phyloP scores from a whole-genome alignment of 2,329 filamentous ascomycete genomes.

The Tolypocladium inflatum region DNA sequence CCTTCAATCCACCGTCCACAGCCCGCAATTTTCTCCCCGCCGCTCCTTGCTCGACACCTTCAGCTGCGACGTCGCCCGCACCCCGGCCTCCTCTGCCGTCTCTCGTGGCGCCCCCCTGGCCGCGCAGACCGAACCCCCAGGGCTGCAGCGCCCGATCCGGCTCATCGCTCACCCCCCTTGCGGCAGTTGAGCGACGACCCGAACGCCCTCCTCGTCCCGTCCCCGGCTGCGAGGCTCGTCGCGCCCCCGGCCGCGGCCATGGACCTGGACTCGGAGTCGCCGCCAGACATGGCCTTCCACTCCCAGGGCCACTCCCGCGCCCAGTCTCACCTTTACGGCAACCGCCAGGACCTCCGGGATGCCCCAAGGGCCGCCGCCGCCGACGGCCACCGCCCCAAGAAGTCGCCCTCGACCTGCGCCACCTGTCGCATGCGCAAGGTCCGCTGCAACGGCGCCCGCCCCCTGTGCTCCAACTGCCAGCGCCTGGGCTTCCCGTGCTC shows the following conservation, averaged over 20 bases:
- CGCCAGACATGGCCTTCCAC: not conserved
- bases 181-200: not conserved
- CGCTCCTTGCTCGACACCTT: not conserved
- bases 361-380: not conserved
- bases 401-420: slow-evolving; percentile 37
- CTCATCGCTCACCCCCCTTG: not conserved
- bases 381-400: not conserved
- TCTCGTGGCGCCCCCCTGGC: not conserved
- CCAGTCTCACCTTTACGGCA: not conserved
- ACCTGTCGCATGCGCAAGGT: slow-evolving; percentile 48
- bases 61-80: not conserved
- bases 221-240: not conserved
- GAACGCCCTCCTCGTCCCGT: not conserved
- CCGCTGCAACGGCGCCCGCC: slow-evolving; percentile 44
- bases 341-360: not conserved
- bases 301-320: not conserved
- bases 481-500: slow-evolving; percentile 48
- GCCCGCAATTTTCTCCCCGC: not conserved
- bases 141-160: not conserved
- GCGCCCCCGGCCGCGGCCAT: not conserved
- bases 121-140: not conserved
- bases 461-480: slow-evolving; percentile 48
- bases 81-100: not conserved
- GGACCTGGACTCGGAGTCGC: slow-evolving; percentile 1
- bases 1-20: not conserved